Percentiles rank a stretch among this genome's conserved stretches.
Conservation (phyloP, 331 rosid species). For the Malus hybrid region DNA sequence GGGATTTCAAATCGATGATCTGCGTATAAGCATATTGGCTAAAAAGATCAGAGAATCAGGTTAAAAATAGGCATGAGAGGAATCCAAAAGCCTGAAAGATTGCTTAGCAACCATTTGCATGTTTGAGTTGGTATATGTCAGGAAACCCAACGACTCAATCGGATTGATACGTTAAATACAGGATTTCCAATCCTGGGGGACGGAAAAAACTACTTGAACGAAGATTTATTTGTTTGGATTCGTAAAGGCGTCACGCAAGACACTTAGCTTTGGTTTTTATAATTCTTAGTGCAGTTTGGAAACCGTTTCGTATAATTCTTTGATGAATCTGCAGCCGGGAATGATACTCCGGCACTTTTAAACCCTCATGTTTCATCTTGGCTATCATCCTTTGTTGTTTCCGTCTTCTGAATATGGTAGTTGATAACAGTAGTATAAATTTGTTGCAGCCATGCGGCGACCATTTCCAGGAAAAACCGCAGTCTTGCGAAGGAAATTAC, state of each 20-base stretch:
- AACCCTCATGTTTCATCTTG: background rate
- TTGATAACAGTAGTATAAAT: background rate
- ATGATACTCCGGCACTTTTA: background rate
- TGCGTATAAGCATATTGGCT: background rate
- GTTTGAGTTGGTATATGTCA: background rate
- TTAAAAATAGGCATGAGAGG: background rate
- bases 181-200: no score
- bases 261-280: background rate
- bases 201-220: no score
- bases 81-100: background rate
- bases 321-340: background rate
- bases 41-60: background rate
- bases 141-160: no score
- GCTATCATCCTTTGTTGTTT: background rate
- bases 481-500: slow-evolving; percentile 70
- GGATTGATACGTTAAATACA: background rate
- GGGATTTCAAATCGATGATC: background rate
- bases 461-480: slow-evolving; percentile 81
- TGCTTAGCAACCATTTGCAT: background rate
- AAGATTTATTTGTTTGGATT: background rate
- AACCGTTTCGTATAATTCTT: background rate
- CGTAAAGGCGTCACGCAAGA: background rate
- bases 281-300: background rate
- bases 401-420: background rate
- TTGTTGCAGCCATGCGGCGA: slow-evolving; percentile 79